A percentile compares a stretch with the other conserved stretches of the same genome.
phyloP scores from a whole-genome alignment of 352 stramenopile species.

The Globisporangium heterothallicum region DNA sequence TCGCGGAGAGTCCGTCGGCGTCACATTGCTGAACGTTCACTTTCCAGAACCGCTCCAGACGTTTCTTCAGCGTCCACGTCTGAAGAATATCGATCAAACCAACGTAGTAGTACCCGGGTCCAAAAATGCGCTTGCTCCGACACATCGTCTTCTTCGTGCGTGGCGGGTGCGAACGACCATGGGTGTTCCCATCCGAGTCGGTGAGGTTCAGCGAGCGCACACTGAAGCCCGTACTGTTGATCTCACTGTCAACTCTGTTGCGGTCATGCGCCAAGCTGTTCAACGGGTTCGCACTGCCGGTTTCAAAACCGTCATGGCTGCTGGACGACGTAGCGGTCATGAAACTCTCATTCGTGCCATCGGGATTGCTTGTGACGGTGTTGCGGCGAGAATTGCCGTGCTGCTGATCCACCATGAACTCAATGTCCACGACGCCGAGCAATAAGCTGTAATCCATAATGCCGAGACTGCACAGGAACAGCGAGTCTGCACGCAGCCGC shows the following conservation, averaged over 20 bases:
- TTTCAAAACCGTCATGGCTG: background rate
- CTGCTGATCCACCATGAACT: conserved; percentile 70
- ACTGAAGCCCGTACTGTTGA: background rate
- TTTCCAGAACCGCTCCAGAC: conserved; percentile 80
- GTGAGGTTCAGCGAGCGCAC: conserved; percentile 9
- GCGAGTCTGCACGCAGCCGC: conserved; percentile 62
- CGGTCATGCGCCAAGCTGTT: background rate
- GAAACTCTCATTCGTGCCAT: conserved; percentile 34
- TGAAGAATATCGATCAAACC: conserved; percentile 90
- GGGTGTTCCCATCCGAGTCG: conserved; percentile 15
- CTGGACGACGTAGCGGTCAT: conserved; percentile 28
- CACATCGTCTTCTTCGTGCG: conserved; percentile 46
- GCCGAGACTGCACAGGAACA: conserved; percentile 66
- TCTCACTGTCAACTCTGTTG: conserved; percentile 4
- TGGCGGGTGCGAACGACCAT: conserved; percentile 14
- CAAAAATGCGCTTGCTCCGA: conserved; percentile 74
- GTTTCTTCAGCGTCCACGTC: conserved; percentile 82
- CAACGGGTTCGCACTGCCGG: background rate
- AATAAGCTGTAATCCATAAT: conserved; percentile 92
- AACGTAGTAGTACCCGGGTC: conserved; percentile 85
- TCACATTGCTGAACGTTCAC: conserved; percentile 65
- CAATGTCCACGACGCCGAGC: conserved; percentile 80
- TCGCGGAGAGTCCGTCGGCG: conserved; percentile 73
- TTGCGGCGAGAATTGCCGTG: conserved; percentile 16
- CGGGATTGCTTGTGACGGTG: conserved; percentile 23